Evolutionary conservation across 305 asterid species (phyloP).

Genomic region (Rubia peregrina): DNA sequence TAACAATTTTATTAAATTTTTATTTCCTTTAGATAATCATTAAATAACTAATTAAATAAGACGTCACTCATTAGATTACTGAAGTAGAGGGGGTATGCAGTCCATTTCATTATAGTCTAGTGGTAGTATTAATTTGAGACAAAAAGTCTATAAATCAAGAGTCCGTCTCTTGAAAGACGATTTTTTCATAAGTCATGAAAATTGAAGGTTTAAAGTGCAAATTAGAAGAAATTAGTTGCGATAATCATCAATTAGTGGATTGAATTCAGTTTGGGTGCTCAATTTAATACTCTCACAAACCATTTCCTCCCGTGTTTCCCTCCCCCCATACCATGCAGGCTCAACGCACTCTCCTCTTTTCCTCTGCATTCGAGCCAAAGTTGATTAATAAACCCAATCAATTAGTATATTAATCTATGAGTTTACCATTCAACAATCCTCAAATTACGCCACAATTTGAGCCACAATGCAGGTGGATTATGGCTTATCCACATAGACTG

Average conservation of each 20-base stretch:
- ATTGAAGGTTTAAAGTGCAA: too few relatives aligned
- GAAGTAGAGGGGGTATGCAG: too few relatives aligned
- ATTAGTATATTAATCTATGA: not conserved
- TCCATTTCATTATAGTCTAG: not conserved
- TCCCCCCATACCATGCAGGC: slow-evolving; percentile 18
- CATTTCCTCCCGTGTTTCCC: slow-evolving; percentile 26
- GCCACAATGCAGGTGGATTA: slow-evolving; percentile 20
- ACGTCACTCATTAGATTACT: too few relatives aligned
- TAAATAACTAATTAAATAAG: too few relatives aligned
- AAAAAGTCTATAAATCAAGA: not conserved
- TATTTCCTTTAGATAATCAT: too few relatives aligned
- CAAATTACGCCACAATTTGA: slow-evolving; percentile 30
- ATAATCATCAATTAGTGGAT: too few relatives aligned
- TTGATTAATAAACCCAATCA: not conserved
- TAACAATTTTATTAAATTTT: too few relatives aligned
- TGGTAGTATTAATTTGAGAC: not conserved
- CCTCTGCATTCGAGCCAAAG: slow-evolving; percentile 17
- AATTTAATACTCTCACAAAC: slow-evolving; percentile 9
- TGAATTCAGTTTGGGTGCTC: slow-evolving; percentile 5
- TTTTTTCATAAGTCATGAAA: too few relatives aligned
- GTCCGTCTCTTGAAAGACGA: too few relatives aligned
- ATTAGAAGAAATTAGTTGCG: too few relatives aligned
- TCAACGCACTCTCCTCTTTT: not conserved
- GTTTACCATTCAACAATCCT: slow-evolving; percentile 26
- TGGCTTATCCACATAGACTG: slow-evolving; percentile 6